Conservation (phyloP, 345 rosid genomes). For the Brassica incana region DNA sequence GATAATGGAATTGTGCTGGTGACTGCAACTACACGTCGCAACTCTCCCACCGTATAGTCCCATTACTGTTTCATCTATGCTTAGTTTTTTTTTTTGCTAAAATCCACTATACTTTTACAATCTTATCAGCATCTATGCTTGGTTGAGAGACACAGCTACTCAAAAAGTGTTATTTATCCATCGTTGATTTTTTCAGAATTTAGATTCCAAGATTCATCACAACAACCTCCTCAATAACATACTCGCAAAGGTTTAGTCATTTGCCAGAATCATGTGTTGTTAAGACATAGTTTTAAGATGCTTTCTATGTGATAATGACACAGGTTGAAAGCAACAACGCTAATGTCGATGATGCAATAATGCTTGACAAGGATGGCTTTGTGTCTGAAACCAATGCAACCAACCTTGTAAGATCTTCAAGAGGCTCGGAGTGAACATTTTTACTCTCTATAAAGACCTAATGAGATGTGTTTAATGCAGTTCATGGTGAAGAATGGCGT, state of each 20-base stretch:
- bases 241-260: conserved; percentile 71
- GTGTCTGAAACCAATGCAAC: conserved; percentile 96
- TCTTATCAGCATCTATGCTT: neutral
- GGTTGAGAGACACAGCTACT: neutral
- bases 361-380: conserved; percentile 92
- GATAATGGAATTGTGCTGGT: conserved; percentile 70
- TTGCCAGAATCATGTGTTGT: neutral
- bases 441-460: neutral
- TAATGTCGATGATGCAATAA: conserved; percentile 75
- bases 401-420: conserved; percentile 62
- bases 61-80: neutral
- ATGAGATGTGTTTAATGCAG: conserved; percentile 38
- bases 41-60: conserved; percentile 75
- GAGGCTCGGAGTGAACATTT: neutral
- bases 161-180: neutral
- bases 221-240: conserved; percentile 93
- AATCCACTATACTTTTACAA: no score
- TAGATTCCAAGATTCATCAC: conserved; percentile 97
- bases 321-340: conserved; percentile 95
- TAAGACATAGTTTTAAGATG: neutral
- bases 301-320: neutral
- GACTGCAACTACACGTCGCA: conserved; percentile 89
- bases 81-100: no score
- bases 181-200: conserved; percentile 48
- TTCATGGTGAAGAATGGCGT: conserved; percentile 82